These are phyloP conservation scores for Ganoderma lucidum DNA, from an alignment of 1,284 basidiomycete genomes.

Conservation along the genomic window DNA sequence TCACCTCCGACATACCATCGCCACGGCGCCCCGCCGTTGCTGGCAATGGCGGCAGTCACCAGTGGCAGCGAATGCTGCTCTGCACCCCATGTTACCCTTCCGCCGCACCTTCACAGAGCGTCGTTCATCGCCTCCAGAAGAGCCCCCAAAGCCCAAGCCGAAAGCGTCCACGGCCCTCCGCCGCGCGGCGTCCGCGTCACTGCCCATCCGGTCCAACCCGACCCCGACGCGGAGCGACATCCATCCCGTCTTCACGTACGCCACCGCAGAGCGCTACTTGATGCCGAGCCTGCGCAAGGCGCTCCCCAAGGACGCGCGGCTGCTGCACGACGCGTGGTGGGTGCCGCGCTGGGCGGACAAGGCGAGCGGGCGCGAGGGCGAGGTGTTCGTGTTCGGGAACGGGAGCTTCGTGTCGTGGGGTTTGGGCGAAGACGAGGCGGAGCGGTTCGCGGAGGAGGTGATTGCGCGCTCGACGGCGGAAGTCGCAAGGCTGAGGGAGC, in stretches of 20 bases:
- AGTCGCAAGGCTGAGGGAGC: slow-evolving; percentile 68
- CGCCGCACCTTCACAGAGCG: slow-evolving; percentile 27
- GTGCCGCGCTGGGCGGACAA: slow-evolving; percentile 69
- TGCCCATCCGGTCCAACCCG: slow-evolving; percentile 80
- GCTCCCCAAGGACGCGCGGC: slow-evolving; percentile 60
- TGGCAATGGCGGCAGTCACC: slow-evolving; percentile 18
- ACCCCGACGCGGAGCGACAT: slow-evolving; percentile 81
- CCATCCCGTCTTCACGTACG: slow-evolving; percentile 75
- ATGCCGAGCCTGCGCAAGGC: slow-evolving; percentile 62
- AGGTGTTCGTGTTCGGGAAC: slow-evolving; percentile 87
- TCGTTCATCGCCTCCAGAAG: not conserved
- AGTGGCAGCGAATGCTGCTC: slow-evolving; percentile 1
- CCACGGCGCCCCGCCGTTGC: slow-evolving; percentile 14
- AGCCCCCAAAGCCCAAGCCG: slow-evolving; percentile 61
- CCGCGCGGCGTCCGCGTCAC: slow-evolving; percentile 73
- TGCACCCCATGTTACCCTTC: not conserved
- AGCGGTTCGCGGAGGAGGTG: slow-evolving; percentile 70
- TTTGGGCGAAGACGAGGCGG: slow-evolving; percentile 80
- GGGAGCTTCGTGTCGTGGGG: slow-evolving; percentile 93
- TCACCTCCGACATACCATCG: slow-evolving; percentile 21
- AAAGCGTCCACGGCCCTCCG: slow-evolving; percentile 81
- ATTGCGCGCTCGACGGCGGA: slow-evolving; percentile 66
- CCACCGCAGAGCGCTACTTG: slow-evolving; percentile 79
- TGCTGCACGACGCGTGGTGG: slow-evolving; percentile 81
- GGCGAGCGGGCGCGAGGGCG: slow-evolving; percentile 71